Percentiles rank a stretch among this genome's conserved stretches.
phyloP scores from a whole-genome alignment of 2,329 filamentous ascomycete species.

The Phialophora chinensis region DNA sequence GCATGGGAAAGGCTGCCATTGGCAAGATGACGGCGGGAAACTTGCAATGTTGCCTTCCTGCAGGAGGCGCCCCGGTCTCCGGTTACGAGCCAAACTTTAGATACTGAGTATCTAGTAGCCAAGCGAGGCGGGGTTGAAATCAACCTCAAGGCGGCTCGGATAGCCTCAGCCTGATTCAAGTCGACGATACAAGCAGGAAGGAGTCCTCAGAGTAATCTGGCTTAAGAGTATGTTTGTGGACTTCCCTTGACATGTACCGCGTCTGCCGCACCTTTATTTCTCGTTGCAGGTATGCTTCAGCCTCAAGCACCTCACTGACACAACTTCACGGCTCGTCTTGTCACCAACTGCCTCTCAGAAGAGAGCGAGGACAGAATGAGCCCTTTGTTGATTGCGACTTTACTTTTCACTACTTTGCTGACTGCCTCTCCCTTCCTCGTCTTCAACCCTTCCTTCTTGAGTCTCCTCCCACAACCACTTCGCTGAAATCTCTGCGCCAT shows the following conservation, averaged over 20 bases:
- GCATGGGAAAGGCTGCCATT: neutral
- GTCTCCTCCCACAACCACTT: neutral
- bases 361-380: neutral
- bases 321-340: neutral
- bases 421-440: neutral
- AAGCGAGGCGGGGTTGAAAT: neutral
- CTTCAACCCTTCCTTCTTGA: neutral
- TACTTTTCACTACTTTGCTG: neutral
- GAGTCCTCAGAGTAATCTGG: neutral
- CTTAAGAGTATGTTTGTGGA: neutral
- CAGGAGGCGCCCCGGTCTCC: neutral
- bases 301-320: neutral
- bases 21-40: neutral
- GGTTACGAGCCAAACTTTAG: neutral
- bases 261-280: neutral
- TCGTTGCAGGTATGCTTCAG: neutral
- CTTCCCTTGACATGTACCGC: neutral
- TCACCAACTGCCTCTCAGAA: neutral
- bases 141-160: neutral
- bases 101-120: neutral
- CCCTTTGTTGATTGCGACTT: neutral
- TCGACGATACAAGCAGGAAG: neutral
- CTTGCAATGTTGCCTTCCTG: neutral
- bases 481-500: neutral
- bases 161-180: neutral